Base-by-base conservation (phyloP, 164 flowering plant genomes). In the Nymphaea thermarum region DNA sequence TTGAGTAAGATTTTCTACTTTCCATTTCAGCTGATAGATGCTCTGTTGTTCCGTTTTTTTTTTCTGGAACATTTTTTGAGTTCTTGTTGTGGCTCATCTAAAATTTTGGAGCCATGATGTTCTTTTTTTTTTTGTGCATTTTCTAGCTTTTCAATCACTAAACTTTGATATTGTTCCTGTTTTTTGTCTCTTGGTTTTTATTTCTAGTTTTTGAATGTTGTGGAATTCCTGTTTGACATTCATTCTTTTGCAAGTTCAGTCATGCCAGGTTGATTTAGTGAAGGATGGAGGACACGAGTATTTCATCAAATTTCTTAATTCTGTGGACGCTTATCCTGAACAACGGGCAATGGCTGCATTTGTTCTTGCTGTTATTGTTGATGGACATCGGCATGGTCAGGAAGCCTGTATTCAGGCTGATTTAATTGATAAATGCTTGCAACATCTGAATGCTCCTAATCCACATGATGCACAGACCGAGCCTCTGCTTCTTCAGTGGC, bases 261-360 rank as follows among this genome's bases (percentile, higher is more conserved):
- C 99, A 70, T 91, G 99, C 70, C 98, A 94, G 87, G 96, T 90
- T 69, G 98, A 94, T 86, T 83, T 94, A 65, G 99, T 91, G 16
- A 94, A 94, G 89, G 99, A 94, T 86, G 96, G 88, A 1, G 99
- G 99, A 5, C 99, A 94, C 70, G 77, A 72, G 73, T 91, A 91
- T 76, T 94, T 94, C 73, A 91, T 94, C 62, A 81, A 82, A 74
- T 94, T 94, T 83, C 96, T 94, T 74, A 96, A 94, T 73, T 86
- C 92, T 75, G 73, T 82, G 74, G 98, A 90, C 77, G 93, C 98
- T 43, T 91, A 74, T 75, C 96, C 99, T 43, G 98, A 94, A 71
- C 98, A 91, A 72, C 96, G 96, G 18, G 93, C 98, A 62, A 94
- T 91, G 99, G 97, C 99, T 76, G 98, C 99, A 55, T 94, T 94